phyloP scores from a whole-genome alignment of 2,329 filamentous ascomycete species.

The Trichoderma aggressivum region DNA sequence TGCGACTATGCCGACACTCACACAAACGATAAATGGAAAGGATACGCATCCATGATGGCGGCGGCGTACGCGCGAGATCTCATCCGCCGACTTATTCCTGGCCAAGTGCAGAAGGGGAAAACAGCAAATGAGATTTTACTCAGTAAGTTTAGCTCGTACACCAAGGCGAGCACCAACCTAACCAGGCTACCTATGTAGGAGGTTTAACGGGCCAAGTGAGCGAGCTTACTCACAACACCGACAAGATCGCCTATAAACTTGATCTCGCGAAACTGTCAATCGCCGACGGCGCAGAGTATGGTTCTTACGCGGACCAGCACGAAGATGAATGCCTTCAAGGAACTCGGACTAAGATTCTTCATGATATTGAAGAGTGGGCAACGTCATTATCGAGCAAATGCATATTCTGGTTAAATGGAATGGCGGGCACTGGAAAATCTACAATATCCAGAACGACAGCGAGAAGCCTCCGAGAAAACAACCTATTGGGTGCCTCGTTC shows the following conservation, averaged over 20 bases:
- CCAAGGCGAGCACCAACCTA: background rate
- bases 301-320: background rate
- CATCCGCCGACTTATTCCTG: background rate
- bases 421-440: background rate
- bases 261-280: background rate
- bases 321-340: background rate
- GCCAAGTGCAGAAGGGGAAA: fast-evolving
- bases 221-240: background rate
- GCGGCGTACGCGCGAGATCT: background rate
- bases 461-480: fast-evolving
- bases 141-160: background rate
- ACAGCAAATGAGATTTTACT: background rate
- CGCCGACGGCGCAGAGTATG: background rate
- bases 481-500: background rate
- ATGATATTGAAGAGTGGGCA: background rate
- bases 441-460: background rate
- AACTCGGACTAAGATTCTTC: background rate
- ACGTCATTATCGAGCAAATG: background rate
- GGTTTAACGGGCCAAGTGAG: background rate
- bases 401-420: background rate
- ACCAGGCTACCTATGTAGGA: no score
- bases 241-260: background rate
- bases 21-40: background rate
- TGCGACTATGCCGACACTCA: background rate
- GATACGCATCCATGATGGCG: background rate